Evolutionary conservation across 2,329 filamentous ascomycete genomes (phyloP).

Genomic region (Bipolaris sorokiniana): DNA sequence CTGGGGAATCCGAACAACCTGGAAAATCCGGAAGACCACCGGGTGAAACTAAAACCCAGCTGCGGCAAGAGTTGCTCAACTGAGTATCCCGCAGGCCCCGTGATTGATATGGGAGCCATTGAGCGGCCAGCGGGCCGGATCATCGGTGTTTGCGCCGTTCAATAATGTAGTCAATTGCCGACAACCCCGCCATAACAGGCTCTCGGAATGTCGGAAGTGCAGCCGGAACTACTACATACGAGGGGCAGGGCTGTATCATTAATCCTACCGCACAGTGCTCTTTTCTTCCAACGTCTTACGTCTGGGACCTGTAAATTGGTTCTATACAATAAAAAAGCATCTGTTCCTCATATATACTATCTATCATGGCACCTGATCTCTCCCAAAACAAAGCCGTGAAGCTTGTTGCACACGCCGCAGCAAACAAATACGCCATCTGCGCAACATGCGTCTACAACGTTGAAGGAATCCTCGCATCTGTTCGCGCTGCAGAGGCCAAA

Average conservation of each 20-base stretch:
- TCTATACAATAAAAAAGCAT: background rate
- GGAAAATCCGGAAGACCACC: too few relatives aligned
- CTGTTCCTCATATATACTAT: background rate
- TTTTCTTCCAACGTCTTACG: background rate
- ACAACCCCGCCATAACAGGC: constrained; percentile 15
- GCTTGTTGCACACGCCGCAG: constrained; percentile 63
- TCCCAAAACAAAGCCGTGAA: constrained; percentile 51
- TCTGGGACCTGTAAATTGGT: background rate
- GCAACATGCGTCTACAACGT: constrained; percentile 72
- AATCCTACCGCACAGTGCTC: background rate
- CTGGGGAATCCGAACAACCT: too few relatives aligned
- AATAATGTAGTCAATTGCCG: constrained; percentile 18
- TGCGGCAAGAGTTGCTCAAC: constrained; percentile 4
- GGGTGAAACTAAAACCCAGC: background rate
- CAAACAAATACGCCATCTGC: constrained; percentile 64
- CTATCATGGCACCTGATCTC: constrained; percentile 55
- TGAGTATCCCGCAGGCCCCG: background rate
- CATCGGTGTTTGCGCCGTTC: constrained; percentile 26
- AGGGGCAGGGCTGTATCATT: constrained; percentile 16
- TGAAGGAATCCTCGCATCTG: constrained; percentile 72
- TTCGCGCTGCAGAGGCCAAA: constrained; percentile 71
- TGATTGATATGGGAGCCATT: background rate
- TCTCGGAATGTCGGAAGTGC: constrained; percentile 27
- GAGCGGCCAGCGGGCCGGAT: constrained; percentile 24
- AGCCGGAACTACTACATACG: constrained; percentile 12